Base-by-base conservation (phyloP, 352 stramenopile species). In the Pythium folliculosum region DNA sequence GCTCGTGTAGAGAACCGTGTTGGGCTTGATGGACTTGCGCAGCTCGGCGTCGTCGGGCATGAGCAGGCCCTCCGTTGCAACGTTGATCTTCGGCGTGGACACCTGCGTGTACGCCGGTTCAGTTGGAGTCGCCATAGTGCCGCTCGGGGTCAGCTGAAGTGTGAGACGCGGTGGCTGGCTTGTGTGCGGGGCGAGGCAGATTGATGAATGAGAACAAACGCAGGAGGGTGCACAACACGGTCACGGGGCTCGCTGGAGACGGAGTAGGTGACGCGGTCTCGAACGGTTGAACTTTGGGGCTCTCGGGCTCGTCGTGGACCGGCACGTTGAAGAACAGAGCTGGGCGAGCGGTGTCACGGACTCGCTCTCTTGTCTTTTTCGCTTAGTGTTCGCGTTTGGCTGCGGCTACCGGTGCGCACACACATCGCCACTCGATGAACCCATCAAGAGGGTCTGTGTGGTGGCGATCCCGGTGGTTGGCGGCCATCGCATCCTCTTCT, bases 1-100 rank as follows among this genome's bases (percentile, higher is more conserved):
- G 35, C 82, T 92, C 25, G 72, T 65, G 66, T 80, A 89, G 30
- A 89, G 75, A 16, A 84, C 54, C 72, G 78, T 59, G 77, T 77
- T 64, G 44, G 57, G 57, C 48, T 57, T 57, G 35, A 65, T 57
- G 12, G 48, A 25, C 59, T 65, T 65, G 59, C 59, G 59, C 47
- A 50, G 37, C 48, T 57, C 59, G 59, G n/a, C 47, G 1, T 65
- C 59, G 37, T 65, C 59, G 17, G 47, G n/a, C 21, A 56, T 4
- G 30, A 65, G 48, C 44, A 65, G 59, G 3, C 22, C 47, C 16
- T 58, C 37, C 5, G n/a, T 51, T n/a, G 43, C 30, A 16, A 63
- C 57, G 27, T 65, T 57, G 48, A 58, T 58, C 13, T 19, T 57
- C 3, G 59, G 59, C 59, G 59, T 65, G 30, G 48, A 49, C 23